Base-by-base conservation (phyloP, 768 basidiomycete species). In the Amanita inopinata region DNA sequence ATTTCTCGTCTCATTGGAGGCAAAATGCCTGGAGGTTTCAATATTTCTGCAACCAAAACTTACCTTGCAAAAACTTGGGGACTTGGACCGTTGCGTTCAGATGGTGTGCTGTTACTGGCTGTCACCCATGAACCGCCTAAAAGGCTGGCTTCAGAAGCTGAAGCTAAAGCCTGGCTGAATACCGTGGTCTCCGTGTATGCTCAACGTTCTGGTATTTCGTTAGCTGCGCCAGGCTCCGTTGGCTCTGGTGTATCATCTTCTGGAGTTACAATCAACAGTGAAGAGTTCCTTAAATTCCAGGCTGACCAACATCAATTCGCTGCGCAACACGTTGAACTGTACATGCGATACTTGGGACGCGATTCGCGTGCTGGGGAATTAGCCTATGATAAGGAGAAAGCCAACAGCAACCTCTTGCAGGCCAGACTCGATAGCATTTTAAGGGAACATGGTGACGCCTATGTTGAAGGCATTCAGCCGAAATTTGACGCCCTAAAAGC, bases 21-120 rank as follows among this genome's bases (percentile, higher is more conserved):
- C 35, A 99, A 99, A 67, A 94, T 99, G 89, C 96, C 96, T 23
- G 96, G 96, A 59, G 94, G 94, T 25, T 99, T 99, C 78, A 96
- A 96, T 52, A 70, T 83, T 14, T 88, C 93, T 5, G 76, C 88
- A 8, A 91, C 93, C 61, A 93, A 96, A 64, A 64, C 76, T 0
- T 74, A 99, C 59, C 73, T 99, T 20, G 75, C 80, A 27, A 98
- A 97, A 71, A 76, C 76, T 19, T 98, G 93, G 92, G 96, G 96
- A 36, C 67, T 98, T n/a, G 96, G 94, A 20, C 67, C 94, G 3
- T 73, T 74, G 11, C 91, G 93, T 38, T 77, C 87, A 5, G 96
- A 98, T 51, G 87, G 76, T 14, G 90, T 93, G 8, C 78, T 99
- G 27, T 73, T 98, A 20, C 72, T 96, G 43, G 93, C 81, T 45